These are phyloP conservation scores for Trichoderma simmonsii DNA, from an alignment of 2,329 filamentous ascomycete species.

Conservation along the genomic window DNA sequence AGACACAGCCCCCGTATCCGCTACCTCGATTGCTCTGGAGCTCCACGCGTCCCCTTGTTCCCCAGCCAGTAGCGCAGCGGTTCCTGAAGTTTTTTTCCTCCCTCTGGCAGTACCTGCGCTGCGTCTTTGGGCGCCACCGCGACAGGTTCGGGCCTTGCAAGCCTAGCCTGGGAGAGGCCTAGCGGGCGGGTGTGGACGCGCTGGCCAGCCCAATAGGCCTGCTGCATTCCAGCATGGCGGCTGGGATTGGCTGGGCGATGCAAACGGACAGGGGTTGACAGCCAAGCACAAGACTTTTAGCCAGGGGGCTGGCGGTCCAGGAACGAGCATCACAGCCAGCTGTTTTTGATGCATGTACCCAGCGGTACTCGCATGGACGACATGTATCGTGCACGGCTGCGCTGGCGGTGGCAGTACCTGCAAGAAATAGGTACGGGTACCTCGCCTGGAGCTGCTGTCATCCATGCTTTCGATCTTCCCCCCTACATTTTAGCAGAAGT, in stretches of 20 bases:
- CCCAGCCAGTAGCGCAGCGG: conserved; percentile 9
- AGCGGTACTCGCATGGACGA: not conserved
- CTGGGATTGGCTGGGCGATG: conserved; percentile 15
- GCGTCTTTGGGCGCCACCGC: conserved; percentile 3
- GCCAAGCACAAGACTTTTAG: not conserved
- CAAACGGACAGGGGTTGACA: not conserved
- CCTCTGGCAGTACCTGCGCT: not conserved
- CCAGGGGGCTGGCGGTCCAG: conserved; percentile 13
- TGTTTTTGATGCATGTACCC: not conserved
- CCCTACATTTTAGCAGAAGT: not conserved
- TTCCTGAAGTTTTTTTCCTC: conserved; percentile 18
- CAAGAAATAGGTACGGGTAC: not conserved
- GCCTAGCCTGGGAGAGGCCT: conserved; percentile 9
- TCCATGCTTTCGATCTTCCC: not conserved
- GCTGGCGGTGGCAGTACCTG: not conserved
- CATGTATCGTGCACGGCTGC: not conserved
- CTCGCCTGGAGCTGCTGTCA: not conserved
- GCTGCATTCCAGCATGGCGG: conserved; percentile 17
- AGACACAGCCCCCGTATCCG: conserved; percentile 14
- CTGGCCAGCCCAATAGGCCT: conserved; percentile 16
- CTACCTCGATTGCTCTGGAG: conserved; percentile 5
- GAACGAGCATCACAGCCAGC: not conserved
- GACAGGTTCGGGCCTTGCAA: conserved; percentile 10
- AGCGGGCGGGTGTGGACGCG: conserved; percentile 13
- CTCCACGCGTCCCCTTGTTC: conserved; percentile 14